Evolutionary conservation across 2,329 filamentous ascomycete genomes (phyloP).

Genomic region (Emericellopsis atlantica): DNA sequence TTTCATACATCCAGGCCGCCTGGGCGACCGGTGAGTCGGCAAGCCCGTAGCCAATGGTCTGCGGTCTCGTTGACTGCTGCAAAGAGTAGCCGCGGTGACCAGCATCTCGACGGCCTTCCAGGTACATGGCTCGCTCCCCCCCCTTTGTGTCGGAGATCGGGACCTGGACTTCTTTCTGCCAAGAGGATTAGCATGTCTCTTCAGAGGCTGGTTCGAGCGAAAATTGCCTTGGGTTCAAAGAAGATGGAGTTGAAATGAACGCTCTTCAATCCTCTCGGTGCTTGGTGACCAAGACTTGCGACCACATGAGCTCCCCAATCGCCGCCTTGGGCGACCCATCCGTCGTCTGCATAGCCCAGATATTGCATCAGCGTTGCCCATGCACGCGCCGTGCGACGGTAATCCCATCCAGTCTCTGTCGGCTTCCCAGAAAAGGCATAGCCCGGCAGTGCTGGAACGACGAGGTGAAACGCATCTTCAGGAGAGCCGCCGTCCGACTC

Average conservation of each 20-base stretch:
- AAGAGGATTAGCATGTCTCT: background rate
- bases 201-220: background rate
- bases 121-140: constrained; percentile 1
- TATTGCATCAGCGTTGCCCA: constrained; percentile 3
- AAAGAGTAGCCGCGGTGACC: constrained; percentile 4
- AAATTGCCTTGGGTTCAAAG: constrained; percentile 3
- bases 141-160: constrained; percentile 2
- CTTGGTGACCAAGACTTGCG: constrained; percentile 2
- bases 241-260: constrained; percentile 4
- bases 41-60: constrained; percentile 4
- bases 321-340: constrained; percentile 5
- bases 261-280: constrained; percentile 2
- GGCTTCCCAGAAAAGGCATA: constrained; percentile 4
- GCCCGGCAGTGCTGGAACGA: constrained; percentile 5
- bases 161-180: constrained; percentile 3
- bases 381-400: constrained; percentile 1
- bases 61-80: constrained; percentile 4
- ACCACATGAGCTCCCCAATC: constrained; percentile 2
- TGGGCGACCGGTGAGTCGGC: constrained; percentile 2
- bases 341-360: constrained; percentile 3
- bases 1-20: constrained; percentile 5
- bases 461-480: constrained; percentile 4
- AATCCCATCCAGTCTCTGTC: constrained; percentile 2
- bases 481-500: background rate
- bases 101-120: constrained; percentile 2